phyloP scores from a whole-genome alignment of 495 filamentous ascomycete genomes.

The Hyaloscypha variabilis region DNA sequence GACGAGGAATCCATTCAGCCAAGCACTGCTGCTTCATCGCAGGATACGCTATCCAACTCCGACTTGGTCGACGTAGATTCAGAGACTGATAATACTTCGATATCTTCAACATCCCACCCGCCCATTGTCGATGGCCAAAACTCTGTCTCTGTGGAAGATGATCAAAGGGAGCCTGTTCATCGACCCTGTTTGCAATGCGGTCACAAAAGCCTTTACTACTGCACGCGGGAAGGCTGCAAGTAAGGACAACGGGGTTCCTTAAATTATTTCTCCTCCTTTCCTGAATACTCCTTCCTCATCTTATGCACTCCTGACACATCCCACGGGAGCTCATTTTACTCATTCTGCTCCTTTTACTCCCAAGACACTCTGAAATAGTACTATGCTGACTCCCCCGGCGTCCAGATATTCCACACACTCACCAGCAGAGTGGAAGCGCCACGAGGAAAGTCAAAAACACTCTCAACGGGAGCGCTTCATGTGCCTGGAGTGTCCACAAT shows the following conservation, averaged over 20 bases:
- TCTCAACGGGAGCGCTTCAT: constrained; percentile 9
- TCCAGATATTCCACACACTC: constrained; percentile 1
- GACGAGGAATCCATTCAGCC: no score
- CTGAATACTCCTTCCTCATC: no score
- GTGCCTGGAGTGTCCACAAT: constrained; percentile 9
- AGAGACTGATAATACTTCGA: not conserved
- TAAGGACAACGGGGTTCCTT: no score
- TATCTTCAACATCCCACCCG: not conserved
- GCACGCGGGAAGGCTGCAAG: not conserved
- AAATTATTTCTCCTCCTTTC: no score
- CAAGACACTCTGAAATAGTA: no score
- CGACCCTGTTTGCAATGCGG: not conserved
- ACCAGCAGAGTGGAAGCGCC: constrained; percentile 11
- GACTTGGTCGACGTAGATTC: no score
- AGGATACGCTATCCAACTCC: no score
- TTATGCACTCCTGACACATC: no score
- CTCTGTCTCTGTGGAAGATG: not conserved
- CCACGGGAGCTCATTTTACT: no score
- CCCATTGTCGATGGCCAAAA: not conserved
- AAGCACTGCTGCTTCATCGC: no score
- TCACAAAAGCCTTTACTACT: not conserved
- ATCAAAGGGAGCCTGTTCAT: not conserved
- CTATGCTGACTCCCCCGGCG: no score
- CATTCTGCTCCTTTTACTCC: no score
- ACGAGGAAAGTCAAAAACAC: constrained; percentile 12